phyloP scores from a whole-genome alignment of 2,329 filamentous ascomycete genomes.

The Nemania diffusa region DNA sequence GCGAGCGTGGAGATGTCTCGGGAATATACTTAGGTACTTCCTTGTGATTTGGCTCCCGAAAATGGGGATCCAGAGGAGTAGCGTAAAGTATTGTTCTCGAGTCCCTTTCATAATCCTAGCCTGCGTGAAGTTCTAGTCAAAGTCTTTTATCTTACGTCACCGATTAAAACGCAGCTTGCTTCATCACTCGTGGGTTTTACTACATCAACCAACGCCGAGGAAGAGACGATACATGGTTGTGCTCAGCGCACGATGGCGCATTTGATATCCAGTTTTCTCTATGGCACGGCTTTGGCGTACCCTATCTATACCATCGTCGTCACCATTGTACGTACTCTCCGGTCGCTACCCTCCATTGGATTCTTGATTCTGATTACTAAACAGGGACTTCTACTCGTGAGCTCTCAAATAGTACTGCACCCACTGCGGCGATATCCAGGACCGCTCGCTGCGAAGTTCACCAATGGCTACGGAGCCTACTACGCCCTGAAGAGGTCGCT shows the following conservation, averaged over 20 bases:
- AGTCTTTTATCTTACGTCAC: not conserved
- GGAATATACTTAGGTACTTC: no score
- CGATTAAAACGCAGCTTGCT: not conserved
- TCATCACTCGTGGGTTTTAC: not conserved
- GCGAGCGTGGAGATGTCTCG: no score
- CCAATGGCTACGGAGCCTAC: constrained; percentile 37
- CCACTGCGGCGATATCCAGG: constrained; percentile 36
- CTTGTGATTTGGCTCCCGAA: no score
- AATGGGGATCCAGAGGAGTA: no score
- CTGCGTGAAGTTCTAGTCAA: not conserved
- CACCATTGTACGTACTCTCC: not conserved
- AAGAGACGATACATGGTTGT: not conserved
- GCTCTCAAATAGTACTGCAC: constrained; percentile 29
- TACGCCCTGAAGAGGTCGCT: constrained; percentile 31
- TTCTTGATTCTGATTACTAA: not conserved
- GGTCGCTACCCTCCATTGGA: not conserved
- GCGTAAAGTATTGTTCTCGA: no score
- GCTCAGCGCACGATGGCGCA: constrained; percentile 4
- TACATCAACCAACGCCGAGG: not conserved
- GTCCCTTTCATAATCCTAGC: not conserved
- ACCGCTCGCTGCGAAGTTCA: constrained; percentile 35
- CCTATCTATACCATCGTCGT: not conserved
- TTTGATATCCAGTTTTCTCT: constrained; percentile 2
- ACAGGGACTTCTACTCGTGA: constrained; percentile 8
- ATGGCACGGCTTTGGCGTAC: not conserved